phyloP scores from a whole-genome alignment of 495 filamentous ascomycete genomes.

The Lasiosphaeria miniovina region DNA sequence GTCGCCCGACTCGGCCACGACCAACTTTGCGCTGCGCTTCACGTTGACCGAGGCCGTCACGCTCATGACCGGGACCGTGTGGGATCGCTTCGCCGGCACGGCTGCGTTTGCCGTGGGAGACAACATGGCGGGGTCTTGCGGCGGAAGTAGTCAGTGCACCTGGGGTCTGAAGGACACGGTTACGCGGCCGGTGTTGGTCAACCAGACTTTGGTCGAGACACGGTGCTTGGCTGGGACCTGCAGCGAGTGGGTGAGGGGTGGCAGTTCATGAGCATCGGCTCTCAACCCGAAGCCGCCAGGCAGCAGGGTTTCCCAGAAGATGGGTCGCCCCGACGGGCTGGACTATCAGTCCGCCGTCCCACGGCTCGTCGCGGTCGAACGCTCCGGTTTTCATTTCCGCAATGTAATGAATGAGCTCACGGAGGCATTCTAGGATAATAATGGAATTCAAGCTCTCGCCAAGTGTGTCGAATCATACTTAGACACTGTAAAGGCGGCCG shows the following conservation, averaged over 20 bases:
- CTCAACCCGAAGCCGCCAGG: no score
- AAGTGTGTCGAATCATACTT: no score
- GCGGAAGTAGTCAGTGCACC: slow-evolving; percentile 19
- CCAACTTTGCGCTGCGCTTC: slow-evolving; percentile 18
- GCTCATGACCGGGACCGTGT: slow-evolving; percentile 3
- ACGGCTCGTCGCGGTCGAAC: no score
- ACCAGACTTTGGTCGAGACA: slow-evolving; percentile 6
- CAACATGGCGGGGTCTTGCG: slow-evolving; percentile 16
- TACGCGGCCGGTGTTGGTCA: slow-evolving; percentile 4
- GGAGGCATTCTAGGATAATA: no score
- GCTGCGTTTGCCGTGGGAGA: slow-evolving; percentile 13
- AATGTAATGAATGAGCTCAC: no score
- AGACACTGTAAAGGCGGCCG: no score
- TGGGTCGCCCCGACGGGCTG: no score
- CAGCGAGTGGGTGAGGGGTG: neutral
- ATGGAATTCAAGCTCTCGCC: no score
- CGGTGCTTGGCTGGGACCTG: slow-evolving; percentile 4
- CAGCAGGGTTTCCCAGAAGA: no score
- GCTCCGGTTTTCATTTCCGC: no score
- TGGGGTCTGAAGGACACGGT: slow-evolving; percentile 20
- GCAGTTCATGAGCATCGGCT: neutral
- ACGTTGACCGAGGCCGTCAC: slow-evolving; percentile 4
- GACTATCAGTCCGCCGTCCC: no score
- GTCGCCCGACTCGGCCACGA: slow-evolving; percentile 9
- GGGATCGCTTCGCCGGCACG: slow-evolving; percentile 9